Evolutionary conservation across 345 rosid species (phyloP).

Genomic region (Durio zibethinus): DNA sequence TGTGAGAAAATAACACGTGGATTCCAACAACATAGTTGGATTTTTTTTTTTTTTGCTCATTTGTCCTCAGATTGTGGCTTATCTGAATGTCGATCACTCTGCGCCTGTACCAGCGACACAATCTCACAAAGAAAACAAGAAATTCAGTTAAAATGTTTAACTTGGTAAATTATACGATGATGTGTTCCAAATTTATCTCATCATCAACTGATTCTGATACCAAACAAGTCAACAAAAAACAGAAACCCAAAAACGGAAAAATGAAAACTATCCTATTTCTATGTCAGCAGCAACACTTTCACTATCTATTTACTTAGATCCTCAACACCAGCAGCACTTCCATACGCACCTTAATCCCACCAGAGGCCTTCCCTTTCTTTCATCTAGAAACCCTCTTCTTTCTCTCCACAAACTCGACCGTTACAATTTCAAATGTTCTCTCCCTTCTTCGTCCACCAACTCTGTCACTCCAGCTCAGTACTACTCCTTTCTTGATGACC

Average conservation of each 20-base stretch:
- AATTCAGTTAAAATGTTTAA: background rate
- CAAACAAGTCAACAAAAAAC: background rate
- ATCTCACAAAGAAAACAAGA: background rate
- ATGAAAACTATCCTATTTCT: slow-evolving; percentile 7
- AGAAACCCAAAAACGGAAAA: background rate
- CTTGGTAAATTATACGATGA: background rate
- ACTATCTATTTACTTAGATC: slow-evolving; percentile 40
- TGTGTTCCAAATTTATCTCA: background rate
- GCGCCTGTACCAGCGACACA: background rate
- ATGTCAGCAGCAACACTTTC: slow-evolving; percentile 54
- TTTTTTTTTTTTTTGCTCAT: no score
- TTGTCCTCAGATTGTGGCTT: background rate
- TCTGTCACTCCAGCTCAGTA: slow-evolving; percentile 33
- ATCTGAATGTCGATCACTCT: background rate
- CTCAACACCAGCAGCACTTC: slow-evolving; percentile 14
- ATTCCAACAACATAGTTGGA: background rate
- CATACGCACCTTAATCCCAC: background rate
- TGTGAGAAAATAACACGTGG: background rate
- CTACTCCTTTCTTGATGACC: slow-evolving; percentile 54
- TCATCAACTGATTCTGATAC: background rate
- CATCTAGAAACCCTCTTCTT: slow-evolving; percentile 29
- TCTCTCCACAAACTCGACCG: slow-evolving; percentile 28
- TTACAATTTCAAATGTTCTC: slow-evolving; percentile 34
- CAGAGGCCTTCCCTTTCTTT: slow-evolving; percentile 26
- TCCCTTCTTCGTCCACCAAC: slow-evolving; percentile 27